Evolutionary conservation across 2,329 filamentous ascomycete genomes (phyloP), one percentile per base, ranked within the genome.

Genomic region (Hymenoscyphus occultus): DNA sequence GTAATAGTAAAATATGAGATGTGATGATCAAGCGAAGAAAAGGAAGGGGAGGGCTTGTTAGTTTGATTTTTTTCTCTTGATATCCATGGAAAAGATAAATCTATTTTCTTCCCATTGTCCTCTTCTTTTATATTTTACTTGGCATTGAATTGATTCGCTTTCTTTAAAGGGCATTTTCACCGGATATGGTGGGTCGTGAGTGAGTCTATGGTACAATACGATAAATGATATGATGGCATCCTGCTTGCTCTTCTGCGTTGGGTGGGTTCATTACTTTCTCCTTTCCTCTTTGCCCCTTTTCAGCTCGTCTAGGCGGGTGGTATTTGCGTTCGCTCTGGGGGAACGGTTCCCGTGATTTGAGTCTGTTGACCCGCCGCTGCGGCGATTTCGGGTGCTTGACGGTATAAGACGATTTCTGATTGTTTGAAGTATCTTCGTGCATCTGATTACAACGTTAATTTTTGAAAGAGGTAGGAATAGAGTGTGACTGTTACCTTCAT

Each of bases 391-490:
- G 86, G 86, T 19, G 86, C 83, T 77, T 98, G 95, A 70, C 95
- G 89, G 81, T 91, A 98, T 61, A 99, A 88, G 65, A 97, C 93
- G 76, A 99, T 99, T 80, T 99, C 95, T 61, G 93, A 97, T 79
- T 99, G 95, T 79, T 99, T 99, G 81, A 99, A 99, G 81, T 99
- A 99, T 73, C 95, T 88, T 73, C 95, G 88, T 60, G 95, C 95
- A 78, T 99, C 95, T 93, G 75, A 39, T 56, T n/a, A 58, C 13
- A 28, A 6, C 57, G 57, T 61, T 63, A 59, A 65, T 64, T 66
- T 67, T 35, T 39, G 28, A 63, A 64, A 13, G 32, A 32, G 39
- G 35, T 61, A 32, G 48, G 57, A 14, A 19, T 28, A 32, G 10
- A 57, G 39, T 5, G 51, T 48, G 57, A 40, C 16, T 32, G 66